Conservation (phyloP, 768 basidiomycete species). For the Floccularia luteovirens region DNA sequence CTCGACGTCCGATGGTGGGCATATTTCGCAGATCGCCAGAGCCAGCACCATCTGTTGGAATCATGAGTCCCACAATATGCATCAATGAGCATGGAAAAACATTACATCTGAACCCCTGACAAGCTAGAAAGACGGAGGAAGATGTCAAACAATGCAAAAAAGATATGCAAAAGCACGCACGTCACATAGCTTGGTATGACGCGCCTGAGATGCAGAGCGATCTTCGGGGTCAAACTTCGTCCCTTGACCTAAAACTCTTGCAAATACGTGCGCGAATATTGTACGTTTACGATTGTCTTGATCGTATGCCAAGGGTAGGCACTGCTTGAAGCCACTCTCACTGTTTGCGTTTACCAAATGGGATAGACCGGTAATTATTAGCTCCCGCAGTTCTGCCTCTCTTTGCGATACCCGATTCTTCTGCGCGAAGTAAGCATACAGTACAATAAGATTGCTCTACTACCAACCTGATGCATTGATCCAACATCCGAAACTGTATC, state of each 20-base stretch:
- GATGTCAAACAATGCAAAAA: background rate
- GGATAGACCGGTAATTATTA: constrained; percentile 74
- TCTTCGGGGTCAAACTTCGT: constrained; percentile 67
- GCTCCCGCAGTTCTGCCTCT: constrained; percentile 60
- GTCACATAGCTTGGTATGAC: constrained; percentile 50
- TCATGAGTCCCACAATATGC: background rate
- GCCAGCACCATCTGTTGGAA: constrained; percentile 60
- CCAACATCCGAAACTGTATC: constrained; percentile 44
- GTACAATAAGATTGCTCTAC: background rate
- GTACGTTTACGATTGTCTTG: constrained; percentile 58
- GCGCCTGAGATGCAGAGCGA: constrained; percentile 34
- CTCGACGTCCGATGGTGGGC: constrained; percentile 72
- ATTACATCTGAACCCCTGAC: constrained; percentile 67
- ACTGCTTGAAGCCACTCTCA: constrained; percentile 86
- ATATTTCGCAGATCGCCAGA: constrained; percentile 82
- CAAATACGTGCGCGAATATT: constrained; percentile 82
- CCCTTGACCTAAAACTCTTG: constrained; percentile 72
- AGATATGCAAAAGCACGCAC: constrained; percentile 23
- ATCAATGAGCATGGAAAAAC: background rate
- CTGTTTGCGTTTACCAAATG: constrained; percentile 80
- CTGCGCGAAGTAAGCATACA: constrained; percentile 12
- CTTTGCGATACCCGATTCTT: constrained; percentile 37
- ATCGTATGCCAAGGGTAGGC: constrained; percentile 73
- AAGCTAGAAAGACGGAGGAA: constrained; percentile 31
- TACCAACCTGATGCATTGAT: constrained; percentile 36